Percentiles rank a stretch among this genome's conserved stretches.
Evolutionary conservation across 169 alveolate genomes (phyloP).

Genomic region (Cryptosporidium tyzzeri): DNA sequence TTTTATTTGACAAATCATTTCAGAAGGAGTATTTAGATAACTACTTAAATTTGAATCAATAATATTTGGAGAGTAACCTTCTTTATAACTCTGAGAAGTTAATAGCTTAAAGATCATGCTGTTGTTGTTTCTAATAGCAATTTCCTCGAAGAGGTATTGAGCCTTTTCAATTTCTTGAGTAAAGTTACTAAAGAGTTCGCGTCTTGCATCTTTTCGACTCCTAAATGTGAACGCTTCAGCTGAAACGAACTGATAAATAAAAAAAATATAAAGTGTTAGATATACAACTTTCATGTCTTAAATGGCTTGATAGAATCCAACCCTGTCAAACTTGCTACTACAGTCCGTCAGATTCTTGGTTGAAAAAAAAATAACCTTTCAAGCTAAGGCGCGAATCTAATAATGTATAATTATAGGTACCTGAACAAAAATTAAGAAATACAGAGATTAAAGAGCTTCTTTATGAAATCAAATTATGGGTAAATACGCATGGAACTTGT

Average conservation of each 20-base stretch:
- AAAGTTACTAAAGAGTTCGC: conserved; percentile 26
- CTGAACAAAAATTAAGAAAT: background rate
- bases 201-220: background rate
- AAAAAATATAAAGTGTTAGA: background rate
- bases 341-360: background rate
- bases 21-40: background rate
- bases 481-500: no score
- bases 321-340: no score
- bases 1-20: background rate
- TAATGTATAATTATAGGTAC: background rate
- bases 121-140: background rate
- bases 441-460: background rate
- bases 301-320: background rate
- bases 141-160: conserved; percentile 17
- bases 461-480: background rate
- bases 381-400: background rate
- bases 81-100: background rate
- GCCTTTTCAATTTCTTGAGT: conserved; percentile 22
- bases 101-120: background rate
- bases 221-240: background rate
- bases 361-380: background rate
- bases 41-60: background rate
- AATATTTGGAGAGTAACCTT: conserved; percentile 25
- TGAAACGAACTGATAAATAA: background rate
- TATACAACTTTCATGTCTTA: background rate